Evolutionary conservation across 208 protist species (phyloP), one percentile per base, ranked within the genome.

Genomic region (Trypanosoma theileri): DNA sequence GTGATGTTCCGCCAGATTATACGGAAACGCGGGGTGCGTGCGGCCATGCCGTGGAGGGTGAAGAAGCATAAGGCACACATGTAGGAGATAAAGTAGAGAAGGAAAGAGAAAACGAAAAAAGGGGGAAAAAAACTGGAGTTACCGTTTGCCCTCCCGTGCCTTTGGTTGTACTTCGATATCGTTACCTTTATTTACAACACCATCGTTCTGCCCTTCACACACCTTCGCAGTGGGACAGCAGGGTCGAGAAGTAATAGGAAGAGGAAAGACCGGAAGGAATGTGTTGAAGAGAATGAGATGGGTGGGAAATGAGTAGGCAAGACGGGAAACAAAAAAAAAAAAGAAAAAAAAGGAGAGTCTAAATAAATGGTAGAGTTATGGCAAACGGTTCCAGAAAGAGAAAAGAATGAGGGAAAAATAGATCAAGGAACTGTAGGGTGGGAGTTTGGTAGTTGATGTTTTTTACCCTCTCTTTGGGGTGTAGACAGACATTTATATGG

Each of bases 1-100:
- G 70, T 76, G 21, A n/a, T 69, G 40, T 77, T 70, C 79, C 73
- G 79, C 44, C 14, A 16, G 9, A 52, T 80, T 51, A 84, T 84
- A 45, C 69, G 69, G 41, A 62, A 71, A 19, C 69, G 72, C 41
- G 79, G 66, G 12, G 66, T 76, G 24, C 28, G 6, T 35, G 28
- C 28, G 4, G 28, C 28, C 28, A 35, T 35, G 66, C 74, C 40
- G 66, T 35, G 10, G 74, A 59, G 42, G 26, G 55, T 44, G 16
- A 44, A 26, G 55, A 24, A 35, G 1, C 1, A 35, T 1, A 35
- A 35, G 28, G 28, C 28, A 35, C 28, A 35, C 28, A 35, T 35
- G 28, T 35, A 35, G n/a, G n/a, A n/a, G n/a, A 16, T 40, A 9
- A 17, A 8, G 54, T 26, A 40, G 17, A 40, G 54, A 22, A 24